Base-by-base conservation (phyloP, 495 filamentous ascomycete species). In the Apodospora peruviana region DNA sequence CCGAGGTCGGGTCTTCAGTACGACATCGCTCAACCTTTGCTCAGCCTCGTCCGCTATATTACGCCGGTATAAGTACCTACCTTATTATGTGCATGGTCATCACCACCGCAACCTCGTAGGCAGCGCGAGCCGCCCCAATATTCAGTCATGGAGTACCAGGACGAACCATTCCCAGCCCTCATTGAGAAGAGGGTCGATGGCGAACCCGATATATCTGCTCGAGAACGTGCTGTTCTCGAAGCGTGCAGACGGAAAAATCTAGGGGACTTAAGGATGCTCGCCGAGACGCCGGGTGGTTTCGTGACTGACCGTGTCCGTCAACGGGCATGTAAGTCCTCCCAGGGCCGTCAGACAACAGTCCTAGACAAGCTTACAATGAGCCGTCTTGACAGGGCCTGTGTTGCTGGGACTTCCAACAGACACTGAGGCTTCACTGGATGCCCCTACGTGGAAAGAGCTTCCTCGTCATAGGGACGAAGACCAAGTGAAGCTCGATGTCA, bases 401-500 rank as follows among this genome's bases (percentile, higher is more conserved):
- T 70, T 96, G 5, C 73, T 96, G n/a, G 85, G 84, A 18, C 81
- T 76, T 14, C 34, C 55, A 14, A 40, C 51, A 20, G 34, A 18
- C 12, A 20, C 56, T 11, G 43, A 48, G 38, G 34, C 41, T 37
- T 45, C 38, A 47, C 54, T 19, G 34, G 51, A 61, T 38, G 50
- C 55, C 52, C 62, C 44, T 56, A 45, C 58, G 48, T 86, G 82
- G 80, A 61, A 63, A 38, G 51, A 71, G 36, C 69, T 91, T 23
- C 77, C 82, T 21, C 75, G 53, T 4, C 90, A 96, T 66, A 70
- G 69, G n/a, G 89, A 95, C 55, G 90, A 96, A 59, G 80, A 84
- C 47, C 90, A 96, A 66, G 87, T 97, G 16, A 76, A 85, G 59
- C 74, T 96, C 23, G 93, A 98, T 63, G 94, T 98, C 43, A 79